Percentiles rank a stretch among this genome's conserved stretches.
phyloP scores from a whole-genome alignment of 176 grass and related monocot species.

The Triticum monococcum region DNA sequence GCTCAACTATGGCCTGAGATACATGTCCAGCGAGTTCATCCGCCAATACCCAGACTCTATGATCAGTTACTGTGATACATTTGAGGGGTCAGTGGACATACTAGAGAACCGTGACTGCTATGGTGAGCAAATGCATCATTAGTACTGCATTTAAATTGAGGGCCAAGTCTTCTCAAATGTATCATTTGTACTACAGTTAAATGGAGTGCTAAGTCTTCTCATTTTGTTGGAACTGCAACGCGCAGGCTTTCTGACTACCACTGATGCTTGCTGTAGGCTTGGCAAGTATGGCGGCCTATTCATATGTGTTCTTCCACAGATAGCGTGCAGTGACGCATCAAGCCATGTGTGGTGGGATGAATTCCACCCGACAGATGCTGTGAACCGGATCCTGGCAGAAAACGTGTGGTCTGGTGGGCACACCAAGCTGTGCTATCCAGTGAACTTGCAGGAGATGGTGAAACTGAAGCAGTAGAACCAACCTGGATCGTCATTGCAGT shows the following conservation, averaged over 20 bases:
- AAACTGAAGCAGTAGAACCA: slow-evolving; percentile 45
- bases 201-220: neutral
- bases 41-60: slow-evolving; percentile 45
- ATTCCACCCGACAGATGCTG: slow-evolving; percentile 76
- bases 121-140: slow-evolving; percentile 43
- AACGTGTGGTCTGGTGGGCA: slow-evolving; percentile 72
- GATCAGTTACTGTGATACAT: slow-evolving; percentile 70
- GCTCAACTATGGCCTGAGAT: slow-evolving; percentile 69
- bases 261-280: slow-evolving; percentile 71
- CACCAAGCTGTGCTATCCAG: slow-evolving; percentile 63
- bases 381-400: slow-evolving; percentile 69
- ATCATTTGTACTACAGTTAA: slow-evolving; percentile 5
- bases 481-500: slow-evolving; percentile 18
- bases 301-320: slow-evolving; percentile 81
- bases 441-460: slow-evolving; percentile 56
- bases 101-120: slow-evolving; percentile 52
- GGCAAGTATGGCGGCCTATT: slow-evolving; percentile 69
- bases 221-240: neutral
- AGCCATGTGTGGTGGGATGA: slow-evolving; percentile 85
- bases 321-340: slow-evolving; percentile 66
- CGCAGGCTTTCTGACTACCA: slow-evolving; percentile 62
- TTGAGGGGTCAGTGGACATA: slow-evolving; percentile 79
- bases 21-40: slow-evolving; percentile 63
- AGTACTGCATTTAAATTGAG: slow-evolving; percentile 3
- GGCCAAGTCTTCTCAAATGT: neutral